Evolutionary conservation across 2,329 filamentous ascomycete species (phyloP).

Genomic region (Exutisphaerella laricina): DNA sequence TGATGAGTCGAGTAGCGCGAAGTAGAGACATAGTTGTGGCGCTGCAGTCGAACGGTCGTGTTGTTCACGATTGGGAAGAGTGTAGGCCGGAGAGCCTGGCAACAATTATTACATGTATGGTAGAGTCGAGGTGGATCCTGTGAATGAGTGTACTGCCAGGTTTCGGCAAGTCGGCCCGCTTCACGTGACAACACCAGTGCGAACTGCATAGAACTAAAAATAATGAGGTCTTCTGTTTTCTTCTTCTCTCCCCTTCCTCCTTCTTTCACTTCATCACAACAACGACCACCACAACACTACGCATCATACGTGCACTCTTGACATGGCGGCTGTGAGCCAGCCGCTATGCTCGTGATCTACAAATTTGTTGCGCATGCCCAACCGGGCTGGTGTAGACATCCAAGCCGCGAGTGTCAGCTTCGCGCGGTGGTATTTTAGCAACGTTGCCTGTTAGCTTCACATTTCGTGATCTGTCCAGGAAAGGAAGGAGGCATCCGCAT

Average conservation of each 20-base stretch:
- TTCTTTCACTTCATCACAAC: slow-evolving; percentile 5
- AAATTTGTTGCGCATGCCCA: slow-evolving; percentile 3
- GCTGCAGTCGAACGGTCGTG: slow-evolving; percentile 5
- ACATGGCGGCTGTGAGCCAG: slow-evolving; percentile 4
- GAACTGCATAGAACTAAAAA: background rate
- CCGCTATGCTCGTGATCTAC: background rate
- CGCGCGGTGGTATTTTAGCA: background rate
- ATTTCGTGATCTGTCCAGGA: slow-evolving; percentile 1
- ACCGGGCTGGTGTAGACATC: slow-evolving; percentile 2
- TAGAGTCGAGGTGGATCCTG: slow-evolving; percentile 1
- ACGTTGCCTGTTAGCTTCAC: slow-evolving; percentile 2
- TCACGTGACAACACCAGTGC: background rate
- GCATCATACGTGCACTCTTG: slow-evolving; percentile 2
- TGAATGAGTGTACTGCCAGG: slow-evolving; percentile 4
- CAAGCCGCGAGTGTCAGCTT: background rate
- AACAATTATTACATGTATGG: too few species aligned
- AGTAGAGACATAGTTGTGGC: slow-evolving; percentile 28
- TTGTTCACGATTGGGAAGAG: too few species aligned
- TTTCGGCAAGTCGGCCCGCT: background rate
- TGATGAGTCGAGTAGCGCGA: slow-evolving; percentile 28
- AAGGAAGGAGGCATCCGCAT: background rate
- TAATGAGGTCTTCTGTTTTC: background rate
- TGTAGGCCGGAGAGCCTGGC: too few species aligned
- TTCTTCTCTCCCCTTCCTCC: slow-evolving; percentile 2
- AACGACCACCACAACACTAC: slow-evolving; percentile 1